phyloP scores from a whole-genome alignment of 2,329 filamentous ascomycete species.

The Sclerotinia sclerotiorum region DNA sequence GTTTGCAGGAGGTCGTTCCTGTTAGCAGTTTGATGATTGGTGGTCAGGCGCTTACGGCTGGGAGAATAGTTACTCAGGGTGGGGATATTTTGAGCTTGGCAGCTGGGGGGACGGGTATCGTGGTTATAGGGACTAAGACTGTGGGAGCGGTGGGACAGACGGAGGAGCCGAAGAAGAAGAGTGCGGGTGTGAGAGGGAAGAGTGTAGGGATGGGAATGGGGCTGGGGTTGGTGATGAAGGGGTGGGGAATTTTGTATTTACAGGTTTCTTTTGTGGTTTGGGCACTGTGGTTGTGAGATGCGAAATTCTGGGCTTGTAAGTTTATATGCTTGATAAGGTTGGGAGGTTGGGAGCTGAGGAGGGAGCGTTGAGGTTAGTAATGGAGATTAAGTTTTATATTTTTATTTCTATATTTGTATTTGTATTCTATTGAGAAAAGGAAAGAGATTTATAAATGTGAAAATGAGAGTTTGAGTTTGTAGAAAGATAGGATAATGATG shows the following conservation, averaged over 20 bases:
- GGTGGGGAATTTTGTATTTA: constrained; percentile 17
- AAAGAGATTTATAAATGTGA: neutral
- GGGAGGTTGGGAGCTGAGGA: neutral
- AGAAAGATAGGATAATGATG: neutral
- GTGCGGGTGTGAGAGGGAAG: constrained; percentile 24
- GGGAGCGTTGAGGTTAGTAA: neutral
- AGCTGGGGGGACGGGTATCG: constrained; percentile 29
- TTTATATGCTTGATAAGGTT: neutral
- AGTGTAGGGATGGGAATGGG: neutral
- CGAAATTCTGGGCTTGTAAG: neutral
- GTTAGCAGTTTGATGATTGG: constrained; percentile 31
- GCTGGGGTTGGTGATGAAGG: neutral
- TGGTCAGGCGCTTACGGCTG: constrained; percentile 36
- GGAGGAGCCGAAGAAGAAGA: constrained; percentile 31
- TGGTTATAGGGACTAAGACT: constrained; percentile 35
- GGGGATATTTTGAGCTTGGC: constrained; percentile 36
- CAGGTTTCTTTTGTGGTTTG: constrained; percentile 9
- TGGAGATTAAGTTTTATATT: neutral
- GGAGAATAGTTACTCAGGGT: constrained; percentile 36
- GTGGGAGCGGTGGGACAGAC: constrained; percentile 29
- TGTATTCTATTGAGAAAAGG: neutral
- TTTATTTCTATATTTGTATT: neutral
- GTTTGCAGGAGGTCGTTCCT: neutral
- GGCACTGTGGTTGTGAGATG: neutral
- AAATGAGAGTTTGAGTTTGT: neutral